phyloP scores from a whole-genome alignment of 805 yeast genomes.

The Metschnikowia corniflorae region DNA sequence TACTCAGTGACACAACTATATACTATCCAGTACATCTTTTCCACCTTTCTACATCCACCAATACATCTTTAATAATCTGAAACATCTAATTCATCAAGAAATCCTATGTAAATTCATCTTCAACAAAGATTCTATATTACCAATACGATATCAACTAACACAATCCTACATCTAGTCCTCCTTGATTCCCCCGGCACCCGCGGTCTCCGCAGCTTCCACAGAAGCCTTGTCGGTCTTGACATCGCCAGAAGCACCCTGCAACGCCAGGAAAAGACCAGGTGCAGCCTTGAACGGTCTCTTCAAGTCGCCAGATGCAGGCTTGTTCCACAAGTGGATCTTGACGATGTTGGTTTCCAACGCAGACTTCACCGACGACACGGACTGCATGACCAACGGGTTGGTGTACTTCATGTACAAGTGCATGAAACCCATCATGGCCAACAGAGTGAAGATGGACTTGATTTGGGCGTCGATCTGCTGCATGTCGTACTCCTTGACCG shows the following conservation, averaged over 20 bases:
- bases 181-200: constrained; percentile 87
- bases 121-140: not conserved
- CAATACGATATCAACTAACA: too few relatives aligned
- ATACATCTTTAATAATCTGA: too few relatives aligned
- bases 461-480: constrained; percentile 76
- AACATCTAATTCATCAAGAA: not conserved
- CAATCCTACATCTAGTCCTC: constrained; percentile 52
- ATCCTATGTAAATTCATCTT: too few relatives aligned
- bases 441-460: constrained; percentile 79
- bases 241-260: constrained; percentile 57
- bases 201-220: constrained; percentile 76
- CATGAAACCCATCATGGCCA: constrained; percentile 98
- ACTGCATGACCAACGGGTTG: constrained; percentile 94
- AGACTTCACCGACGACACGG: constrained; percentile 83
- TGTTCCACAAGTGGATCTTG: constrained; percentile 82
- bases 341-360: constrained; percentile 89
- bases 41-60: too few relatives aligned
- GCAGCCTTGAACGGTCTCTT: constrained; percentile 96
- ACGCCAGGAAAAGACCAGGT: constrained; percentile 46
- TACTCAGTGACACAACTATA: too few relatives aligned
- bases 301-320: constrained; percentile 81
- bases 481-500: constrained; percentile 92
- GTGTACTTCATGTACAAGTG: constrained; percentile 96
- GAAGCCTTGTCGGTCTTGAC: constrained; percentile 84
- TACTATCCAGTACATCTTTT: too few relatives aligned